A percentile compares a stretch with the other conserved stretches of the same genome.
These are phyloP conservation scores for Lipomyces yamanashiensis DNA, from an alignment of 805 yeast genomes.

Conservation along the genomic window DNA sequence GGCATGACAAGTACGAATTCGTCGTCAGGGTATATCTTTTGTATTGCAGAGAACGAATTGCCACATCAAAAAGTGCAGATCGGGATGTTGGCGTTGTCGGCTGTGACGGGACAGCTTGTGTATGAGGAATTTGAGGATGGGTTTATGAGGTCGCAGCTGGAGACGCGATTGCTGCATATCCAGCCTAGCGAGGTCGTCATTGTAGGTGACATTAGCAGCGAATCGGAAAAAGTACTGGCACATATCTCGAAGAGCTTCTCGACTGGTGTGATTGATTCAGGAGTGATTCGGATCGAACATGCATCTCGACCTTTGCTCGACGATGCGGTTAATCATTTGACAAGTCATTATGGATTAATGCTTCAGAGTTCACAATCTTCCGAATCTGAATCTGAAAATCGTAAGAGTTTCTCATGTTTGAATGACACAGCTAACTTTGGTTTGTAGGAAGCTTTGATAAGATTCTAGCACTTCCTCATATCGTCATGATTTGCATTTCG, in stretches of 20 bases:
- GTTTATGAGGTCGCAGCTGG: slow-evolving; percentile 61
- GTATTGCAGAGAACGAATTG: slow-evolving; percentile 26
- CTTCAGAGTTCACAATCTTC: slow-evolving; percentile 15
- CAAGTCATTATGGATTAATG: slow-evolving; percentile 16
- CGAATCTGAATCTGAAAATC: slow-evolving; percentile 8
- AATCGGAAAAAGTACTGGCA: slow-evolving; percentile 41
- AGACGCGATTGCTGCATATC: slow-evolving; percentile 73
- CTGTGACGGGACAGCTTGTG: slow-evolving; percentile 74
- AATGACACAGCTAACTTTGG: neutral
- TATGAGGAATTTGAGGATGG: slow-evolving; percentile 73
- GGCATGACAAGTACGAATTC: slow-evolving; percentile 25
- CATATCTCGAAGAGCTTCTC: slow-evolving; percentile 15
- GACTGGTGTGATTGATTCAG: slow-evolving; percentile 11
- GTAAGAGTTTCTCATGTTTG: neutral
- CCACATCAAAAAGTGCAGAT: slow-evolving; percentile 36
- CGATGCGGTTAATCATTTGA: slow-evolving; percentile 21
- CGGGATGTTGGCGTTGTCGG: slow-evolving; percentile 67
- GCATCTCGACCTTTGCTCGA: slow-evolving; percentile 12
- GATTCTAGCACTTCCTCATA: slow-evolving; percentile 36
- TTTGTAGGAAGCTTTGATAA: slow-evolving; percentile 35
- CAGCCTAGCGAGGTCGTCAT: slow-evolving; percentile 76
- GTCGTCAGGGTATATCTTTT: slow-evolving; percentile 29
- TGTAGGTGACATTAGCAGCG: slow-evolving; percentile 49
- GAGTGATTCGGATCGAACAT: slow-evolving; percentile 31
- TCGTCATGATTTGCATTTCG: slow-evolving; percentile 49